Evolutionary conservation across 2,329 filamentous ascomycete genomes (phyloP).

Genomic region (Nemania serpens): DNA sequence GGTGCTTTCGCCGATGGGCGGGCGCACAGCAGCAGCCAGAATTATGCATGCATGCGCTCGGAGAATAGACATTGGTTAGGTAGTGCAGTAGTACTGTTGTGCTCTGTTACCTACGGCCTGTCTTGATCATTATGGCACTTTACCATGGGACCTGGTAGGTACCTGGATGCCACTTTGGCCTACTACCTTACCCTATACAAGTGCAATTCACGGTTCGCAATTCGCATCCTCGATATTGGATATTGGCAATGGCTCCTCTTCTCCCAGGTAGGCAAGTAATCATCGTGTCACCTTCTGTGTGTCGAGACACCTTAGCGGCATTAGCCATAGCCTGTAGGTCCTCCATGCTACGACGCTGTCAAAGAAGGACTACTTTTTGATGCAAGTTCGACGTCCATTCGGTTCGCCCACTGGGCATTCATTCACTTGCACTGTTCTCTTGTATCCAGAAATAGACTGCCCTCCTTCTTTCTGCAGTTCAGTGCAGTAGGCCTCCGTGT

Average conservation of each 20-base stretch:
- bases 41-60: constrained; percentile 12
- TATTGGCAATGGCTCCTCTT: no score
- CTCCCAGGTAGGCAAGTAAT: no score
- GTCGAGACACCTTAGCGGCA: not conserved
- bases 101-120: not conserved
- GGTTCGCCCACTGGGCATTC: not conserved
- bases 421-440: constrained; percentile 1
- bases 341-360: constrained; percentile 9
- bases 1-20: constrained; percentile 8
- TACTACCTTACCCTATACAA: not conserved
- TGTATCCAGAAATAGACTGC: constrained; percentile 15
- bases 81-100: not conserved
- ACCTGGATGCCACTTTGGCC: not conserved
- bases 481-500: not conserved
- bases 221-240: no score
- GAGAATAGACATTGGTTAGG: constrained; percentile 21
- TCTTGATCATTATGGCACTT: not conserved
- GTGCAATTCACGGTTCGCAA: not conserved
- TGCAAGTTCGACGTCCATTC: not conserved
- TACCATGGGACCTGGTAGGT: not conserved
- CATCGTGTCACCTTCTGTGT: not conserved
- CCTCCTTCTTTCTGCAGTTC: constrained; percentile 4
- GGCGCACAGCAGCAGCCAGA: constrained; percentile 12
- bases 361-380: not conserved
- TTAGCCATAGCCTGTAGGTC: no score